A percentile compares a stretch with the other conserved stretches of the same genome.
phyloP scores from a whole-genome alignment of 2,329 filamentous ascomycete genomes.

The Tolypocladium nubicola region DNA sequence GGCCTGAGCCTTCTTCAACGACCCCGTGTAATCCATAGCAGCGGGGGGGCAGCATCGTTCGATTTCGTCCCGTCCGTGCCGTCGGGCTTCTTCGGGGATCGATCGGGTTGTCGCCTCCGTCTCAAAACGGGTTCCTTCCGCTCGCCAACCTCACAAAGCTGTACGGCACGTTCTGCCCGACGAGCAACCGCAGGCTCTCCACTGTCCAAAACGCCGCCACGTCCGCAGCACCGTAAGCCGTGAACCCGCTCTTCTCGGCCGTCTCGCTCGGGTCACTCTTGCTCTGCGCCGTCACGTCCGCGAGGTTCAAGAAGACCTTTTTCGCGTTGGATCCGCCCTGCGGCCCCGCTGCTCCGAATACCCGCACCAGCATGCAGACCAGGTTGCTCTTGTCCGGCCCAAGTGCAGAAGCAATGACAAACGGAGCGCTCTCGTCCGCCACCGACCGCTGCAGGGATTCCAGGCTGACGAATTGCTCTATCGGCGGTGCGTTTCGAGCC shows the following conservation, averaged over 20 bases:
- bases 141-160: conserved; percentile 73
- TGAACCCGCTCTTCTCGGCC: conserved; percentile 66
- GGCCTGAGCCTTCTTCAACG: not conserved
- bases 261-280: conserved; percentile 57
- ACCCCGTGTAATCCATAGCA: not conserved
- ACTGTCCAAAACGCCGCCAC: conserved; percentile 78
- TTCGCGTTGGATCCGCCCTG: conserved; percentile 27
- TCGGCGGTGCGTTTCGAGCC: conserved; percentile 51
- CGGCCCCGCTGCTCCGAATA: conserved; percentile 43
- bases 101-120: not conserved
- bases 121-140: conserved; percentile 36
- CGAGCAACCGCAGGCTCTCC: conserved; percentile 65
- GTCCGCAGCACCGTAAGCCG: conserved; percentile 68
- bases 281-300: conserved; percentile 43
- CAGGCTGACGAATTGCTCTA: conserved; percentile 72
- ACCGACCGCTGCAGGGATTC: conserved; percentile 47
- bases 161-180: conserved; percentile 80
- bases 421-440: conserved; percentile 49
- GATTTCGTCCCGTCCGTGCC: not conserved
- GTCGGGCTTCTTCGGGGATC: not conserved
- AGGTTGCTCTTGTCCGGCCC: conserved; percentile 69
- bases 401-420: conserved; percentile 71
- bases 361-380: conserved; percentile 65
- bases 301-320: conserved; percentile 75
- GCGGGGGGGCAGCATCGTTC: not conserved